Conservation (phyloP, 176 grass and related monocot species). For the maize (Zea mays) region Zm-B73-REFERENCE-NAM-5.0 NC_050096.1:270895501-270896000, state of each 20-base stretch:
- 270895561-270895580: slow-evolving; percentile 57
- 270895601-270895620: background rate
- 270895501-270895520: slow-evolving; percentile 63
- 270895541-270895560: slow-evolving; percentile 73
- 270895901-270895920: no score
- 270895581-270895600: slow-evolving; percentile 11
- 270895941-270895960: slow-evolving; percentile 30
- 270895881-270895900: background rate
- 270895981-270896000: background rate
- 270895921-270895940: slow-evolving; percentile 29
- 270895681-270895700: slow-evolving; percentile 31
- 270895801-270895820: no score
- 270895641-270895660: slow-evolving; percentile 40
- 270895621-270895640: slow-evolving; percentile 13
- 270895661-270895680: slow-evolving; percentile 25
- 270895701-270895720: background rate
- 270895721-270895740: slow-evolving; percentile 8
- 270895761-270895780: background rate
- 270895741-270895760: background rate
- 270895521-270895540: slow-evolving; percentile 56
- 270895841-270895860: no score
- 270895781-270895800: no score
- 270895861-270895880: background rate
- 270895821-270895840: no score
- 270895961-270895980: no score